phyloP scores from a whole-genome alignment of 352 stramenopile genomes.

The Halophytophthora batemanensis region DNA sequence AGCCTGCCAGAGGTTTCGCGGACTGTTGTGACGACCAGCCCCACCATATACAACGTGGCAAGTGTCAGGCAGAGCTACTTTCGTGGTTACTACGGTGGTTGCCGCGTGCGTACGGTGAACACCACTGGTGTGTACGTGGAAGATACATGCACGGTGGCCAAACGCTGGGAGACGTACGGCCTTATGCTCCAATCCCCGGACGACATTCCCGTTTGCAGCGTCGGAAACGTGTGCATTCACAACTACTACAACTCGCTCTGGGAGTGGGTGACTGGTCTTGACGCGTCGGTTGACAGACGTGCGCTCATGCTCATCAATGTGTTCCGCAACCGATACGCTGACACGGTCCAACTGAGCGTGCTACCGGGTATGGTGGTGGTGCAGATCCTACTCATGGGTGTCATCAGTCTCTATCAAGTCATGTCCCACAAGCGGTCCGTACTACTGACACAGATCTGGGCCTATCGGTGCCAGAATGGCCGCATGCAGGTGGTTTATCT shows the following conservation, averaged over 20 bases:
- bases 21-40: neutral
- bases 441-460: constrained; percentile 16
- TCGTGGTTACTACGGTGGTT: constrained; percentile 1
- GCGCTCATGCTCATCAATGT: constrained; percentile 1
- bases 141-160: neutral
- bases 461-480: constrained; percentile 10
- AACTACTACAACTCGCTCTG: constrained; percentile 5
- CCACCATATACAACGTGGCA: neutral
- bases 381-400: constrained; percentile 9
- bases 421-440: constrained; percentile 10
- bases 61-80: constrained; percentile 1
- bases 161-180: constrained; percentile 4
- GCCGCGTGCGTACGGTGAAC: constrained; percentile 7
- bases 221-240: constrained; percentile 3
- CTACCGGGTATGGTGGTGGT: constrained; percentile 6
- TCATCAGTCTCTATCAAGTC: constrained; percentile 6
- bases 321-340: constrained; percentile 3
- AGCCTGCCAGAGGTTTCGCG: constrained; percentile 2
- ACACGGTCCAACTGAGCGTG: constrained; percentile 3
- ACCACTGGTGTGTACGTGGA: constrained; percentile 2
- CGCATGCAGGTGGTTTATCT: constrained; percentile 8
- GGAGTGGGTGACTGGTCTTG: neutral
- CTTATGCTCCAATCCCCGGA: constrained; percentile 6
- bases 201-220: constrained; percentile 4
- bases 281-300: neutral